Evolutionary conservation across 257 asterid genomes (phyloP).

Genomic region (Solanum rostratum): DNA sequence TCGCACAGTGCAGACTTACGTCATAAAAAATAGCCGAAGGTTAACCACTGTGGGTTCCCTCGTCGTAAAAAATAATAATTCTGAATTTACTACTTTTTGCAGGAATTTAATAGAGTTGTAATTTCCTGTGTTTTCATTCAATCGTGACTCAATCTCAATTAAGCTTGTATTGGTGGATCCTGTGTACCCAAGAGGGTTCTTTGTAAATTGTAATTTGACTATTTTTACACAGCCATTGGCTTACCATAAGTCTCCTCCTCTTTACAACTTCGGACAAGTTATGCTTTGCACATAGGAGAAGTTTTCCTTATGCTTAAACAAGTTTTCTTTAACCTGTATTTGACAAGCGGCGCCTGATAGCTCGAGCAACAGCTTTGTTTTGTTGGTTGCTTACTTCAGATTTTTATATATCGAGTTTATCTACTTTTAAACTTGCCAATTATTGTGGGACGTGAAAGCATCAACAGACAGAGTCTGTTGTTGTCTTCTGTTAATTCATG

Average conservation of each 20-base stretch:
- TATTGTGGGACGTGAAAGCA: not conserved
- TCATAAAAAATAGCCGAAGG: too few species aligned
- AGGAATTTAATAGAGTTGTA: not conserved
- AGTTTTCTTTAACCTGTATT: not conserved
- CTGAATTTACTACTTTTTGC: not conserved
- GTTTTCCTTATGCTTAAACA: not conserved
- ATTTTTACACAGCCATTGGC: not conserved
- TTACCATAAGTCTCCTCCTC: not conserved
- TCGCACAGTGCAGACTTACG: too few species aligned
- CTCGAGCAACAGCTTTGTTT: not conserved
- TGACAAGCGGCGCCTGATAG: not conserved
- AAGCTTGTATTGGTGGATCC: not conserved
- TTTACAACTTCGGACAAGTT: not conserved
- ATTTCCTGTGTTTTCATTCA: not conserved
- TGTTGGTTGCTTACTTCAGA: not conserved
- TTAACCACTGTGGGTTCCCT: not conserved
- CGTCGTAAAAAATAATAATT: not conserved
- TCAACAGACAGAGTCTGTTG: not conserved
- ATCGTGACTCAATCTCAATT: not conserved
- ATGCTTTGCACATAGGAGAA: not conserved
- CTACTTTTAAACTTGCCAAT: not conserved
- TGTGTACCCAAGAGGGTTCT: not conserved
- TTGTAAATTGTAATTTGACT: not conserved
- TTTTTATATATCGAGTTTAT: not conserved
- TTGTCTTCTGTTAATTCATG: not conserved